These are phyloP conservation scores for Mycena indigotica DNA, from an alignment of 768 basidiomycete species.

Conservation along the genomic window DNA sequence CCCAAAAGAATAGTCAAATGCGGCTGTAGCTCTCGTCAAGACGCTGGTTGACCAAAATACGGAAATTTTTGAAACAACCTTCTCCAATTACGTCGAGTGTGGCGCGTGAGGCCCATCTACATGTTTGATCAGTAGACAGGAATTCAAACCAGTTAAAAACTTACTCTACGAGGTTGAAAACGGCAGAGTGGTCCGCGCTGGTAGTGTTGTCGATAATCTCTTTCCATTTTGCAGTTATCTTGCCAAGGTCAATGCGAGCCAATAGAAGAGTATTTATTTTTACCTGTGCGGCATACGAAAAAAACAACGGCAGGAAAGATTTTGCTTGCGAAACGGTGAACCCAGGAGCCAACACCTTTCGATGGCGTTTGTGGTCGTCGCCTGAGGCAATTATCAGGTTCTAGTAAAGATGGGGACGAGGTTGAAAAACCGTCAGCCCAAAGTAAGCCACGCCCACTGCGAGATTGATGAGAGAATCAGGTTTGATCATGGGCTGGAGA, in stretches of 20 bases:
- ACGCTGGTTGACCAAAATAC: neutral
- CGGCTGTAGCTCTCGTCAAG: conserved; percentile 32
- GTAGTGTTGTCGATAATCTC: conserved; percentile 34
- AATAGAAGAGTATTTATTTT: neutral
- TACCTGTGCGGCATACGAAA: conserved; percentile 33
- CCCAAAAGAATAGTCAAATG: conserved; percentile 53
- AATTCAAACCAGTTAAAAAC: conserved; percentile 15
- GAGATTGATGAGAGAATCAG: too few species aligned
- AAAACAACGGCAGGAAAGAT: conserved; percentile 44
- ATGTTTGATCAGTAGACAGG: too few species aligned
- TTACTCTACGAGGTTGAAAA: conserved; percentile 35
- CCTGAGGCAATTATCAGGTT: conserved; percentile 22
- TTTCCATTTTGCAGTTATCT: conserved; percentile 45
- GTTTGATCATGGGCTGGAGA: too few species aligned
- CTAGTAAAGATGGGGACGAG: neutral
- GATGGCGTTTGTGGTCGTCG: conserved; percentile 47
- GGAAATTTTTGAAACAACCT: conserved; percentile 30
- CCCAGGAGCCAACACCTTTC: conserved; percentile 48
- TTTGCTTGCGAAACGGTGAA: conserved; percentile 49
- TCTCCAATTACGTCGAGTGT: conserved; percentile 55
- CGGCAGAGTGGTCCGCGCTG: conserved; percentile 30
- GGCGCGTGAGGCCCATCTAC: conserved; percentile 45
- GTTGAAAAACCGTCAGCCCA: conserved; percentile 35
- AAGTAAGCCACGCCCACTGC: conserved; percentile 27
- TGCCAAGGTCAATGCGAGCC: conserved; percentile 8